These are phyloP conservation scores for sunflower (Helianthus annuus) DNA, from an alignment of 129 eudicot genomes.

Conservation along the genomic window HanXRQr2.0-SUNRISE NC_035437.2:155168542-155169041, in stretches of 20 bases:
- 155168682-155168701: constrained; percentile 38
- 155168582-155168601: constrained; percentile 11
- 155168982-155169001: no score
- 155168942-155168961: no score
- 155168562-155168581: constrained; percentile 35
- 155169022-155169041: no score
- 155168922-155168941: no score
- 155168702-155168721: constrained; percentile 64
- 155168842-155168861: background rate
- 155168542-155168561: constrained; percentile 44
- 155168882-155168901: no score
- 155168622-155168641: constrained; percentile 15
- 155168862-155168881: no score
- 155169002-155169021: no score
- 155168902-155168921: no score
- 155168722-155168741: constrained; percentile 49
- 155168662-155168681: background rate
- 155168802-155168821: constrained; percentile 2
- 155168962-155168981: no score
- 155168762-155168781: constrained; percentile 20
- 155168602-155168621: constrained; percentile 21
- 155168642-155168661: constrained; percentile 2
- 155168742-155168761: constrained; percentile 37
- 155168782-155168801: background rate
- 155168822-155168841: constrained; percentile 29